phyloP scores from a whole-genome alignment of 805 yeast genomes.

The Lipomyces spencermartinsiae region DNA sequence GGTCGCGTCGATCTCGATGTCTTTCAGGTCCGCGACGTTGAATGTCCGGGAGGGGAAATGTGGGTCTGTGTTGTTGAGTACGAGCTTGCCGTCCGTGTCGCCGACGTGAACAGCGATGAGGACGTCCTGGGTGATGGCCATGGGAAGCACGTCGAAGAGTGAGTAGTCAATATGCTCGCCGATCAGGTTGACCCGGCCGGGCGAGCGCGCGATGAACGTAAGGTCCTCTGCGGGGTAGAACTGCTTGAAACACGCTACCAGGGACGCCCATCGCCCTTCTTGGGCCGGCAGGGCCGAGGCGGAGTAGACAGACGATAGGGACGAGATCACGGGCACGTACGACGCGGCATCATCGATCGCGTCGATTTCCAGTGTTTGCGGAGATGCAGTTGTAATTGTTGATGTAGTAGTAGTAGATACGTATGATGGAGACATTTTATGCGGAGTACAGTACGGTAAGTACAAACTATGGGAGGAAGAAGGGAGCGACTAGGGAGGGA shows the following conservation, averaged over 20 bases:
- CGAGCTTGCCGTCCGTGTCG: constrained; percentile 40
- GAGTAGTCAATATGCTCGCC: constrained; percentile 80
- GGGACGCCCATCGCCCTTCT: constrained; percentile 17
- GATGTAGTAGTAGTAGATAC: constrained; percentile 1
- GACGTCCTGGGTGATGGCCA: constrained; percentile 72
- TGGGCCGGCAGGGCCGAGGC: constrained; percentile 16
- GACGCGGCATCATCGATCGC: not conserved
- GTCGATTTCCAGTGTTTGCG: not conserved
- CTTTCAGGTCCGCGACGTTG: constrained; percentile 33
- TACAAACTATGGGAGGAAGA: not conserved
- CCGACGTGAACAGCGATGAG: constrained; percentile 56
- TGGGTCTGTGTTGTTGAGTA: constrained; percentile 48
- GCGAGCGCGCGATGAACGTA: constrained; percentile 63
- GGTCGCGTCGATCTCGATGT: constrained; percentile 55
- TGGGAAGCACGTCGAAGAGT: constrained; percentile 69
- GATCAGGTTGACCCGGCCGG: constrained; percentile 77
- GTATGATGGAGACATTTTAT: constrained; percentile 17
- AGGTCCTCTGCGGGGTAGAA: constrained; percentile 43
- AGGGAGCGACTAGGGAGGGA: too few species aligned
- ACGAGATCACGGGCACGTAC: constrained; percentile 17
- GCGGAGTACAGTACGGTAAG: not conserved
- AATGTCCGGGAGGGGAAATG: constrained; percentile 38
- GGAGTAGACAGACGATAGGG: constrained; percentile 24
- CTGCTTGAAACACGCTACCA: constrained; percentile 8
- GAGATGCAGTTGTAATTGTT: not conserved